phyloP scores from a whole-genome alignment of 208 protist species.

The Balamuthia mandrillaris region DNA sequence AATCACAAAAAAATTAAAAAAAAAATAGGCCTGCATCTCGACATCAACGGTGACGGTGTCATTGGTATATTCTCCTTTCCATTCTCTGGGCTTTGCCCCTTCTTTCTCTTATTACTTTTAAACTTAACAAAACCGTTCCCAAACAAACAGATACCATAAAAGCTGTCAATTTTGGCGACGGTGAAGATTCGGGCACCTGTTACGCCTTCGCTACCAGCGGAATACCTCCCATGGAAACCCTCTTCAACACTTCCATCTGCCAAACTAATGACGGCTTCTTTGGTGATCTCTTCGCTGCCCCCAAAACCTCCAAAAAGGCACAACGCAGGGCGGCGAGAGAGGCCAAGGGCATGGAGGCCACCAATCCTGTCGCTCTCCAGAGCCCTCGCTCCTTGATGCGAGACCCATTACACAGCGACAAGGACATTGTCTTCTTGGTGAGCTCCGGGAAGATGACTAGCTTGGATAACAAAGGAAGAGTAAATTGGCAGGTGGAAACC shows the following conservation, averaged over 20 bases:
- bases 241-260: conserved; percentile 53
- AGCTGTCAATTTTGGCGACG: too few relatives aligned
- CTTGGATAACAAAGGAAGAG: background rate
- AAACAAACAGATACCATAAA: too few relatives aligned
- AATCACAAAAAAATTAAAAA: too few relatives aligned
- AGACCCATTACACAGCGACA: background rate
- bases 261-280: background rate
- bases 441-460: conserved; percentile 42
- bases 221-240: conserved; percentile 36
- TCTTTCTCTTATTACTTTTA: too few relatives aligned
- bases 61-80: too few relatives aligned
- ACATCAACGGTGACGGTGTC: conserved; percentile 24
- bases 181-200: too few relatives aligned
- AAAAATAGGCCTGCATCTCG: too few relatives aligned
- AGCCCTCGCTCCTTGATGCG: background rate
- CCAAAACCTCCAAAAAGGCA: too few relatives aligned
- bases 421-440: conserved; percentile 44
- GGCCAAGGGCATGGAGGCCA: background rate
- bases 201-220: conserved; percentile 29
- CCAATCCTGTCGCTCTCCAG: background rate
- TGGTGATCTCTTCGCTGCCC: too few relatives aligned
- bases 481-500: conserved; percentile 45
- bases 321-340: too few relatives aligned
- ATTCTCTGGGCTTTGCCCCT: too few relatives aligned
- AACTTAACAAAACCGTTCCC: too few relatives aligned